Percentiles rank a stretch among this genome's conserved stretches.
phyloP scores from a whole-genome alignment of 2,329 filamentous ascomycete species.

The Fusarium solani-melongenae region DNA sequence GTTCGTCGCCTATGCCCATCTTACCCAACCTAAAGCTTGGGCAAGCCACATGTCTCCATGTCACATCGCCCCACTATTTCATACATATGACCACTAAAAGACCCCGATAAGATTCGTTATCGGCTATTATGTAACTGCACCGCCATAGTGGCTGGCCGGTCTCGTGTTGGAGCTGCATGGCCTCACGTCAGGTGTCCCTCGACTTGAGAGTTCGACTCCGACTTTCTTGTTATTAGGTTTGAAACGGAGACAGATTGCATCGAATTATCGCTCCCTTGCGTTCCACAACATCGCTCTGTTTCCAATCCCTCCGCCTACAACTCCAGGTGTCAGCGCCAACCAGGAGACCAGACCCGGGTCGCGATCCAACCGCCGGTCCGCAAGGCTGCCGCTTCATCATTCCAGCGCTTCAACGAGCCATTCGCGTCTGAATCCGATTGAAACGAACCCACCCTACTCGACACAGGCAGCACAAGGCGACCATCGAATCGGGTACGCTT shows the following conservation, averaged over 20 bases:
- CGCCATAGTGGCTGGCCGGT: conserved; percentile 42
- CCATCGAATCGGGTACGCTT: conserved; percentile 1
- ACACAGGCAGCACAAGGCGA: conserved; percentile 14
- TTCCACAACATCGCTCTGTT: background rate
- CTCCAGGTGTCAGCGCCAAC: conserved; percentile 33
- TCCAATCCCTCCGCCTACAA: conserved; percentile 6
- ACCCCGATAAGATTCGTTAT: conserved; percentile 22
- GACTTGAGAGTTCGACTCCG: conserved; percentile 28
- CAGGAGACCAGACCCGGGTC: conserved; percentile 8
- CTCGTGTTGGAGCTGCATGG: conserved; percentile 38
- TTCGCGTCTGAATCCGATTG: conserved; percentile 24
- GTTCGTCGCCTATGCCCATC: conserved; percentile 8
- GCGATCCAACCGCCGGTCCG: conserved; percentile 19
- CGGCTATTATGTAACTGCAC: conserved; percentile 47
- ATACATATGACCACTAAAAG: conserved; percentile 26
- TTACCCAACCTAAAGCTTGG: conserved; percentile 3
- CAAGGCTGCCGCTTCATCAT: conserved; percentile 15
- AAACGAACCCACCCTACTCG: conserved; percentile 7
- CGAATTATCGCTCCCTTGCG: conserved; percentile 7
- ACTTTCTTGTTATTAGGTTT: conserved; percentile 34
- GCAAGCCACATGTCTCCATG: conserved; percentile 34
- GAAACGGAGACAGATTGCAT: conserved; percentile 30
- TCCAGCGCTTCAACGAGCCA: conserved; percentile 22
- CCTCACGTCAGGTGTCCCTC: conserved; percentile 42
- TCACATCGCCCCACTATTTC: conserved; percentile 11